These are phyloP conservation scores for Hibiscus mutabilis DNA, from an alignment of 345 rosid species.

Conservation along the genomic window DNA sequence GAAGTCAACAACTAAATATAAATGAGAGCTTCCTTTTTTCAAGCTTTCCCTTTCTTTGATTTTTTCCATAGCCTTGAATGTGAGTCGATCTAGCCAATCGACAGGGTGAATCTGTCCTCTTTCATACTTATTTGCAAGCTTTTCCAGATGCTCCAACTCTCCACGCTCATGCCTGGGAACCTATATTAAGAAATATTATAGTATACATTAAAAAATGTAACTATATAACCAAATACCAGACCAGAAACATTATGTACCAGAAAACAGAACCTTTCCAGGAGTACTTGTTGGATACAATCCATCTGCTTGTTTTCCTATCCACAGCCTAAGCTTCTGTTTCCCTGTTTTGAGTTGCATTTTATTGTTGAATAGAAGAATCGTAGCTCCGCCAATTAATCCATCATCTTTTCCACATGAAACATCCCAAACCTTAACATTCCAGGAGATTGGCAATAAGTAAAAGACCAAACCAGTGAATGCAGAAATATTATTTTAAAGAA, in stretches of 20 bases:
- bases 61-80: conserved; percentile 74
- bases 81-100: conserved; percentile 91
- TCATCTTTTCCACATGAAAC: conserved; percentile 80
- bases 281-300: conserved; percentile 47
- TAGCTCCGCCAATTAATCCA: conserved; percentile 90
- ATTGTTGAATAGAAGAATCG: conserved; percentile 77
- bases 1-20: conserved; percentile 81
- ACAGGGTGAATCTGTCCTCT: conserved; percentile 79
- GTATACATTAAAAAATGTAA: neutral
- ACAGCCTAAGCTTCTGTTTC: conserved; percentile 44
- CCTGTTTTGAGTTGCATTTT: conserved; percentile 91
- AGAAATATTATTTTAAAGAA: neutral
- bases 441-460: conserved; percentile 6
- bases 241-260: conserved; percentile 6
- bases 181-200: conserved; percentile 25
- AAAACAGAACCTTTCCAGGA: conserved; percentile 81
- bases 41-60: conserved; percentile 72
- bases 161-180: conserved; percentile 91
- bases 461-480: conserved; percentile 6
- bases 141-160: conserved; percentile 89
- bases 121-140: conserved; percentile 84
- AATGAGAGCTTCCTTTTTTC: conserved; percentile 61
- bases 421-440: conserved; percentile 70
- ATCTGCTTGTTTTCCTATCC: no score
- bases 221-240: neutral